Percentiles rank a stretch among this genome's conserved stretches.
phyloP scores from a whole-genome alignment of 2,329 filamentous ascomycete species.

The Fusarium sp. region DNA sequence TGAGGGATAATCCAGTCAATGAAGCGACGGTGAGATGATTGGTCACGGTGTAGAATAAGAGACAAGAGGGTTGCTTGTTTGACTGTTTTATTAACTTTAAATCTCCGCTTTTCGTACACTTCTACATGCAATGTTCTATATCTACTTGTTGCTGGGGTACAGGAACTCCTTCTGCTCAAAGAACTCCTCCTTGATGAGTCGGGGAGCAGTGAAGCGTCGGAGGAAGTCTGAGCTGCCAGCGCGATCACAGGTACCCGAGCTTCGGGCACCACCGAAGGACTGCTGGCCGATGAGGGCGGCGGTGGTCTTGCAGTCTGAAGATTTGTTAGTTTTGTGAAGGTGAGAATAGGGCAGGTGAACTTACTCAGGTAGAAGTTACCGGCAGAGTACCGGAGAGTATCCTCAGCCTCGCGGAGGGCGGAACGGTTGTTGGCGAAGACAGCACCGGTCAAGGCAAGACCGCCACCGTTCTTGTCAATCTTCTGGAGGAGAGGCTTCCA shows the following conservation, averaged over 20 bases:
- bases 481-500: conserved; percentile 50
- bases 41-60: background rate
- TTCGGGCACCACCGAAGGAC: conserved; percentile 64
- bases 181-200: conserved; percentile 66
- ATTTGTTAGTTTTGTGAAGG: background rate
- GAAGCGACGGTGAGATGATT: background rate
- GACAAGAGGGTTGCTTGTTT: background rate
- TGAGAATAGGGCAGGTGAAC: no score
- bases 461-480: conserved; percentile 56
- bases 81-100: conserved; percentile 23
- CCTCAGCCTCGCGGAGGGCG: conserved; percentile 62
- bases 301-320: conserved; percentile 64
- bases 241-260: conserved; percentile 68
- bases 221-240: conserved; percentile 64
- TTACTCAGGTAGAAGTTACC: conserved; percentile 67
- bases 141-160: conserved; percentile 62
- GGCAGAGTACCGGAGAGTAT: conserved; percentile 63
- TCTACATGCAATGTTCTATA: conserved; percentile 17
- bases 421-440: conserved; percentile 62
- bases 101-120: conserved; percentile 21
- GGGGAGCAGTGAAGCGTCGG: conserved; percentile 62
- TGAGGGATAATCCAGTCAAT: background rate
- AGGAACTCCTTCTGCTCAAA: conserved; percentile 52
- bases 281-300: conserved; percentile 68
- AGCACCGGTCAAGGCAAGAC: conserved; percentile 60